Percentiles rank a stretch among this genome's conserved stretches.
These are phyloP conservation scores for Neospora caninum DNA, from an alignment of 169 alveolate species.

Conservation along the genomic window DNA sequence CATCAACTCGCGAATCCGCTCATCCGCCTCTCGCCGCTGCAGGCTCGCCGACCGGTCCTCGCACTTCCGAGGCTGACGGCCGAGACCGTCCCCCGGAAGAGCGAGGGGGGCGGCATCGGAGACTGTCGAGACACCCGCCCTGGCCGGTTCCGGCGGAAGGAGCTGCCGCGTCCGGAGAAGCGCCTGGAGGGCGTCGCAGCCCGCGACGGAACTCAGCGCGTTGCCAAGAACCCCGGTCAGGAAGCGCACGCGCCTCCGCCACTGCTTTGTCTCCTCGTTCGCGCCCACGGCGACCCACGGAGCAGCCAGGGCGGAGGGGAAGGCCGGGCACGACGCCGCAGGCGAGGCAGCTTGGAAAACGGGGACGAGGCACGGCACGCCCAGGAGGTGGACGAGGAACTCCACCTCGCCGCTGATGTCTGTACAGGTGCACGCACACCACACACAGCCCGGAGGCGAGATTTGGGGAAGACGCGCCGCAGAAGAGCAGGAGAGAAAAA, in stretches of 20 bases:
- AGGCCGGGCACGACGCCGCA: background rate
- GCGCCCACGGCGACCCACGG: too few species aligned
- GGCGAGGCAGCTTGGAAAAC: background rate
- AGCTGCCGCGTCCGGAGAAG: background rate
- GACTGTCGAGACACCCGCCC: background rate
- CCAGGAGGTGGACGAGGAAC: constrained; percentile 21
- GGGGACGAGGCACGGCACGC: constrained; percentile 1
- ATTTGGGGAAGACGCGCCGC: too few species aligned
- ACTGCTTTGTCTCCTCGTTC: background rate
- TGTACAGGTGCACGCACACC: background rate
- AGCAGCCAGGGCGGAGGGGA: background rate
- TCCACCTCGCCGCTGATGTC: constrained; percentile 7
- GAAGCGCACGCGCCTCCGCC: background rate
- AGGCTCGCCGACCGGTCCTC: background rate
- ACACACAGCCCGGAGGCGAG: background rate
- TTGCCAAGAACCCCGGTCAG: background rate
- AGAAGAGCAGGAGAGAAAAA: too few species aligned
- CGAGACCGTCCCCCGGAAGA: background rate
- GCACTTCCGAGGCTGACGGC: background rate
- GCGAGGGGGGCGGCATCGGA: background rate
- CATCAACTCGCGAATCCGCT: background rate
- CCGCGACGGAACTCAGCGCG: background rate
- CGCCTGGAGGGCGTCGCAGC: background rate
- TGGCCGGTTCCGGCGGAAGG: background rate
- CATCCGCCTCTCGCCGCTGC: background rate